A percentile compares a stretch with the other conserved stretches of the same genome.
These are phyloP conservation scores for Yamadazyma olivae DNA, from an alignment of 805 yeast species.

Conservation along the genomic window DNA sequence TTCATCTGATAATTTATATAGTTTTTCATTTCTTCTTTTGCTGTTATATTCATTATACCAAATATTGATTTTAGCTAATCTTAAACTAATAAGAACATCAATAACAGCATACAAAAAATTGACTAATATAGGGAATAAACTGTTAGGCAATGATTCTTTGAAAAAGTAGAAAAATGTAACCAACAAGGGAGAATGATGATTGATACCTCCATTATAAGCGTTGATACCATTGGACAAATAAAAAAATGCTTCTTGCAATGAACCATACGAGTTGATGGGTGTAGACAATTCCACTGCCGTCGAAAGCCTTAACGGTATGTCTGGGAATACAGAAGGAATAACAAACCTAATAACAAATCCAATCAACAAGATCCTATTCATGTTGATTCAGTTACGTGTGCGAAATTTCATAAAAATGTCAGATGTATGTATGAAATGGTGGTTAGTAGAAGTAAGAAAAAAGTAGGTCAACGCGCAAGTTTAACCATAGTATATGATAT, in stretches of 20 bases:
- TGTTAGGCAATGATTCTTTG: slow-evolving; percentile 16
- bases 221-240: slow-evolving; percentile 53
- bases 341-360: slow-evolving; percentile 34
- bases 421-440: slow-evolving; percentile 4
- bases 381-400: slow-evolving; percentile 1
- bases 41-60: slow-evolving; percentile 31
- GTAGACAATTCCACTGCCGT: slow-evolving; percentile 63
- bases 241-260: slow-evolving; percentile 46
- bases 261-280: slow-evolving; percentile 66
- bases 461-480: too few relatives aligned
- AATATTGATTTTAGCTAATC: slow-evolving; percentile 48
- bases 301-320: slow-evolving; percentile 22
- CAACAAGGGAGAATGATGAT: slow-evolving; percentile 80
- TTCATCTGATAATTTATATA: slow-evolving; percentile 33
- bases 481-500: too few relatives aligned
- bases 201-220: slow-evolving; percentile 81
- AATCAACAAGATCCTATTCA: slow-evolving; percentile 5
- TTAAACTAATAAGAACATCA: slow-evolving; percentile 58
- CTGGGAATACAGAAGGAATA: slow-evolving; percentile 34
- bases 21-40: slow-evolving; percentile 13
- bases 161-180: slow-evolving; percentile 47
- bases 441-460: not conserved
- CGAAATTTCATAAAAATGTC: slow-evolving; percentile 4
- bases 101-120: slow-evolving; percentile 51
- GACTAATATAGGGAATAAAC: slow-evolving; percentile 15